Evolutionary conservation across 164 flowering plant species (phyloP).

Genomic region (Piper betle): DNA sequence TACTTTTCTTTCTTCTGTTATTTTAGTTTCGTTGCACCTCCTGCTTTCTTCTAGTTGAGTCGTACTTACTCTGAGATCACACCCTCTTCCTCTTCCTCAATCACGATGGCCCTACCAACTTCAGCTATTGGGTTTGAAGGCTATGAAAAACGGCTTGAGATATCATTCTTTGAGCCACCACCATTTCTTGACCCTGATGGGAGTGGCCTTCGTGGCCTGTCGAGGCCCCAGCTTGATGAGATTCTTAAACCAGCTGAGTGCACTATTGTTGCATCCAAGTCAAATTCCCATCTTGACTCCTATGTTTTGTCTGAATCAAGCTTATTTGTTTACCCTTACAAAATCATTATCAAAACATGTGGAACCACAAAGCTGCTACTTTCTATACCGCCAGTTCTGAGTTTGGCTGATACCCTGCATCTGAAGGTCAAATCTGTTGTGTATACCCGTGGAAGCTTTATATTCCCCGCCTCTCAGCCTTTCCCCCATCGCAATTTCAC

Average conservation of each 20-base stretch:
- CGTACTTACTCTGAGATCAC: slow-evolving; percentile 2
- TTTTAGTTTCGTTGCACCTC: not conserved
- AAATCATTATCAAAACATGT: slow-evolving; percentile 75
- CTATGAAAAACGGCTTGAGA: slow-evolving; percentile 77
- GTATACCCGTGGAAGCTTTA: slow-evolving; percentile 78
- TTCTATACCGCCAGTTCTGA: slow-evolving; percentile 62
- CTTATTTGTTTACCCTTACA: slow-evolving; percentile 72
- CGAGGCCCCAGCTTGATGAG: slow-evolving; percentile 54
- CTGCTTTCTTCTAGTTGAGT: not conserved
- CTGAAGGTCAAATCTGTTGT: slow-evolving; percentile 44
- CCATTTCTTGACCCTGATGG: slow-evolving; percentile 48
- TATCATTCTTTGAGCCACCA: slow-evolving; percentile 46
- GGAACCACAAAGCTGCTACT: slow-evolving; percentile 77
- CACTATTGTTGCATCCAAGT: slow-evolving; percentile 60
- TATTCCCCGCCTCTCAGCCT: slow-evolving; percentile 63
- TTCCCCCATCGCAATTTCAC: slow-evolving; percentile 73
- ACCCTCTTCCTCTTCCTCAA: not conserved
- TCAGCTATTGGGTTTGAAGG: slow-evolving; percentile 93
- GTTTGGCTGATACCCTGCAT: slow-evolving; percentile 36
- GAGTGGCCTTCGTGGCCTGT: slow-evolving; percentile 45
- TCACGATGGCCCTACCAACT: slow-evolving; percentile 27
- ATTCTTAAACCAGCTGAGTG: slow-evolving; percentile 65
- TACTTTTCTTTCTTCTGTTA: not conserved
- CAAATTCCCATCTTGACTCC: slow-evolving; percentile 56
- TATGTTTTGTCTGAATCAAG: slow-evolving; percentile 87